A percentile compares a stretch with the other conserved stretches of the same genome.
These are phyloP conservation scores for Rhizomucor miehei DNA, from an alignment of 371 early-diverging fungal species.

Conservation along the genomic window DNA sequence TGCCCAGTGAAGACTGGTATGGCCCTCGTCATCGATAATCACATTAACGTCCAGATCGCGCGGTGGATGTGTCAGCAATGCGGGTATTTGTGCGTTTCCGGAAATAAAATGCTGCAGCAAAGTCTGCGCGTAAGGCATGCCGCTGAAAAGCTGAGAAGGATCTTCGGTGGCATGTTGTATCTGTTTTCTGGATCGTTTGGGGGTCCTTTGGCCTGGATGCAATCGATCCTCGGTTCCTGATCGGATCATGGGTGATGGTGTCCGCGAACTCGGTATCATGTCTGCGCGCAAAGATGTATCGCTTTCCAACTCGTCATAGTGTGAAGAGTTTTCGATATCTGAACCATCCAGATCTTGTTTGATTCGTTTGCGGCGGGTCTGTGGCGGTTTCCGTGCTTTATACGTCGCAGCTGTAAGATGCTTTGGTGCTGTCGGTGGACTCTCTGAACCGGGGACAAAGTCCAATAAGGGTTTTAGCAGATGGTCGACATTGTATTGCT, in stretches of 20 bases:
- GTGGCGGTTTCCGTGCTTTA: conserved; percentile 30
- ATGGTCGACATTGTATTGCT: conserved; percentile 42
- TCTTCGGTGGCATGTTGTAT: conserved; percentile 14
- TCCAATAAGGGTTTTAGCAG: conserved; percentile 39
- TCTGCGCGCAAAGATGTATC: neutral
- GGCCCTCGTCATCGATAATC: conserved; percentile 91
- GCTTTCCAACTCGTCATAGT: conserved; percentile 15
- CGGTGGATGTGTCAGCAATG: conserved; percentile 50
- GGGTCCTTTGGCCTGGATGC: conserved; percentile 1
- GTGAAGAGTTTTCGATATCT: conserved; percentile 14
- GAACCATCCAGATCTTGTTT: conserved; percentile 23
- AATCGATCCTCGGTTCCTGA: neutral
- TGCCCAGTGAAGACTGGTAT: conserved; percentile 95
- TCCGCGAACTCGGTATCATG: neutral
- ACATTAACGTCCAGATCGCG: conserved; percentile 77
- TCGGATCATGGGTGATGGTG: conserved; percentile 11
- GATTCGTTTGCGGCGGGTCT: conserved; percentile 25
- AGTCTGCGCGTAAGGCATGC: conserved; percentile 33
- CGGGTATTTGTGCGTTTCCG: conserved; percentile 46
- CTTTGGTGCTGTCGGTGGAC: conserved; percentile 53
- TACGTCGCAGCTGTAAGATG: conserved; percentile 43
- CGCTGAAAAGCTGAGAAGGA: neutral
- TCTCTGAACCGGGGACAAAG: conserved; percentile 26
- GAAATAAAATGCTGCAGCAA: conserved; percentile 64
- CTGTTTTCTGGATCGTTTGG: neutral